Evolutionary conservation across 257 asterid genomes (phyloP), one percentile per base, ranked within the genome.

Genomic region (Penstemon newberryi): DNA sequence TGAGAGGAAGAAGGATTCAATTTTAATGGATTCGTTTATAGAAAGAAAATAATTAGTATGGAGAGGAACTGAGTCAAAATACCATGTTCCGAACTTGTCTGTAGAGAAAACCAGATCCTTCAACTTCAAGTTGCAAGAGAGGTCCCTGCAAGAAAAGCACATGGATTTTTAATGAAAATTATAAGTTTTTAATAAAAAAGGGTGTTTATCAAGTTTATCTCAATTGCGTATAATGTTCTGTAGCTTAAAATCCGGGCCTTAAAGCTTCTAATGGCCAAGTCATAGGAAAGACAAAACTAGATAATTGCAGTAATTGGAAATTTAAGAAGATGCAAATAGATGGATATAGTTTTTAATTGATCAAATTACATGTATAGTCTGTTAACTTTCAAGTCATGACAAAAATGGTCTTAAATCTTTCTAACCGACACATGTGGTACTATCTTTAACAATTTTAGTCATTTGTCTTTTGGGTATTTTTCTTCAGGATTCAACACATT

Each of bases 81-180:
- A 93, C 99, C 96, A 93, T 93, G 85, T 93, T 93, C 49, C 96
- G 85, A 73, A 90, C 96, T 90, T 90, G 98, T 80, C 97, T 73
- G 60, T 88, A 93, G 56, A 90, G 77, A 80, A 93, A 93, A 42
- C 97, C 97, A 53, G 97, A 82, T 50, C 97, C 99, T 84, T 90
- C 97, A 40, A 90, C 96, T 77, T 90, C 95, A 73, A 90, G 85
- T 75, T 81, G 97, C 86, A 93, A 69, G 40, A 90, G 74, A 71
- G 90, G 90, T 53, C 98, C 97, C 98, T 90, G 76, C 73, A 76
- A 53, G 65, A 75, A 63, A 75, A 18, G 46, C 74, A 44, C 15
- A 36, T 33, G 66, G 60, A 33, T 19, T 12, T 47, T 18, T 60
- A 19, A 19, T 59, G 41, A 50, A 12, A 65, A 67, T 9, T 61